Base-by-base conservation (phyloP, 2,329 filamentous ascomycete genomes). In the Periconia macrospinosa region DNA sequence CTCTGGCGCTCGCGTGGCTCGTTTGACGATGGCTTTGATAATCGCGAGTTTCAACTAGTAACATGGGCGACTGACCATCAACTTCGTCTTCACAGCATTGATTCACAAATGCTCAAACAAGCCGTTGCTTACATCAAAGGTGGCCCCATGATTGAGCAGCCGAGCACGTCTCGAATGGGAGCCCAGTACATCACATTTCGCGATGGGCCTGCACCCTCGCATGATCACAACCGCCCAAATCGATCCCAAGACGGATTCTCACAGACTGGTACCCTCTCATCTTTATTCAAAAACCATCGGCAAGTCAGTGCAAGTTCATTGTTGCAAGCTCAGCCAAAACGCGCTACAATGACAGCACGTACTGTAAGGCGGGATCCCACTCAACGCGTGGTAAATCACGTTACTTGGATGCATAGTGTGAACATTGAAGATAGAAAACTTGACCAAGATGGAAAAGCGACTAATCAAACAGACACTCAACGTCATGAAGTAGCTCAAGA, bases 41-140 rank as follows among this genome's bases (percentile, higher is more conserved):
- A 92, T 57, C 85, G 93, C 63, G 92, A 97, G 49, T 97, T 96
- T 59, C 92, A 97, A 71, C 80, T 97, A 17, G 90, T 97, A 0
- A 92, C 92, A 0, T 97, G 92, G 92, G 92, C 92, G 23, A 87
- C 90, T 46, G 93, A 97, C 70, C 89, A 89, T 60, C 85, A 92
- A 65, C 79, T 97, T 30, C 87, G 89, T 46, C 79, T 97, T 27
- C 90, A 96, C 68, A 86, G 86, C 45, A 83, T 92, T 18, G 83
- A 90, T 41, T 76, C 84, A 1, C 78, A 85, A 23, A 78, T 86
- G 30, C 78, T 94, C 1, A 53, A 63, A n/a, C 79, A 84, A 53
- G 79, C 83, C 1, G 87, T 95, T 15, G 91, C 90, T 2, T 89
- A 90, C 68, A 79, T 85, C 44, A 91, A 87, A 68, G 91, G 90